Conservation (phyloP, 2,329 filamentous ascomycete genomes). For the Fusarium udum region DNA sequence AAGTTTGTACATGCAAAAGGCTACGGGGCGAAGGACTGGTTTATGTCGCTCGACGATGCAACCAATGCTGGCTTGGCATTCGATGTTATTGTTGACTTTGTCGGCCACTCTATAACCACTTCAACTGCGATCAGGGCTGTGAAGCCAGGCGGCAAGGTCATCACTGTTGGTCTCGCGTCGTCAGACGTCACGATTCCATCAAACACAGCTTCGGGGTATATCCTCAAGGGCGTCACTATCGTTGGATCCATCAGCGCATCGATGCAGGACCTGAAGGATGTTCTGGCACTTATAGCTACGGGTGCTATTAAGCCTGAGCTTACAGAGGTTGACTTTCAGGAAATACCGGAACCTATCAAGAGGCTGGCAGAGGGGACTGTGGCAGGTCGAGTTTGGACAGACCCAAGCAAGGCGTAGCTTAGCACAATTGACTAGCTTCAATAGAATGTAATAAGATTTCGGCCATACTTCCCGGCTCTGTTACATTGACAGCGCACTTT, state of each 20-base stretch:
- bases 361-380: neutral
- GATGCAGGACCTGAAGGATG: neutral
- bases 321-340: neutral
- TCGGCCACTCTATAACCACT: neutral
- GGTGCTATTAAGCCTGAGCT: neutral
- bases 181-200: neutral
- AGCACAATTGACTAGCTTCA: neutral
- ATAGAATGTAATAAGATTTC: neutral
- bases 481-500: accelerated
- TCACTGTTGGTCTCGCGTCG: neutral
- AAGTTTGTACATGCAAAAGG: neutral
- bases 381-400: neutral
- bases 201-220: neutral
- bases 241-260: neutral
- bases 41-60: neutral
- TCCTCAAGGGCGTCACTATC: neutral
- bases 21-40: neutral
- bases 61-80: neutral
- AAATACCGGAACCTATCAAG: neutral
- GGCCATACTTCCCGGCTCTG: neutral
- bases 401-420: neutral
- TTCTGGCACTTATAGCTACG: neutral
- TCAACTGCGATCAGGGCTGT: neutral
- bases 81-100: neutral
- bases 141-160: neutral